Conservation (phyloP, 1,139 yeast species). For the Saccharomyces hybrid region DNA sequence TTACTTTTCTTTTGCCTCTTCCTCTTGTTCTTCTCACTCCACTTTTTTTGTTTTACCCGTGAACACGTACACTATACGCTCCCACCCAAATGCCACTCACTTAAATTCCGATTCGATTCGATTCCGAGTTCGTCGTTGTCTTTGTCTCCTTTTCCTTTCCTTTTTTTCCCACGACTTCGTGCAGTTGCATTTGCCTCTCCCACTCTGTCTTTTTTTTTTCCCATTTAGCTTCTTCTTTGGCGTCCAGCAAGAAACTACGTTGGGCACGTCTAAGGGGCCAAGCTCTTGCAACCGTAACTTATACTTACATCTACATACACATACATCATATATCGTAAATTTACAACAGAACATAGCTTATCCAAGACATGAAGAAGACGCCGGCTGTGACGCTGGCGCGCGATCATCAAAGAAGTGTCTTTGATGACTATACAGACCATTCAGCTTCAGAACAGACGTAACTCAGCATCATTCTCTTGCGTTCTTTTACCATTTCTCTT, state of each 20-base stretch:
- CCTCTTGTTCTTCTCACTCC: neutral
- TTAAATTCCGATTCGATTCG: neutral
- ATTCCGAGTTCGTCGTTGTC: neutral
- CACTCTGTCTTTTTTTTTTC: constrained; percentile 1
- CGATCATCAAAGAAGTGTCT: neutral
- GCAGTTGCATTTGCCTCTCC: constrained; percentile 1
- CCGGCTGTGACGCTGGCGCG: neutral
- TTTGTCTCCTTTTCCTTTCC: neutral
- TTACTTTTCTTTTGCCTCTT: neutral
- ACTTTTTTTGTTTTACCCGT: neutral
- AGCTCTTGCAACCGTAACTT: neutral
- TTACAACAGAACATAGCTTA: neutral
- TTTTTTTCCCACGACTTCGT: constrained; percentile 1
- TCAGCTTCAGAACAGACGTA: neutral
- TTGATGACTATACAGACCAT: neutral
- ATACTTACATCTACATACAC: neutral
- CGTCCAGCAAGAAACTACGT: neutral
- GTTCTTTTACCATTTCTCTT: neutral
- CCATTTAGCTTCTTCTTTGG: neutral
- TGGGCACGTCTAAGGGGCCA: neutral
- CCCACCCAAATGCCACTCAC: neutral
- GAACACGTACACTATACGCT: neutral
- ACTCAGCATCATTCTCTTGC: neutral
- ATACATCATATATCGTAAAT: neutral
- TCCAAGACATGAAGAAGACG: neutral